Percentiles rank a stretch among this genome's conserved stretches.
phyloP scores from a whole-genome alignment of 371 early-diverging fungal species.

The Mucor ambiguus region DNA sequence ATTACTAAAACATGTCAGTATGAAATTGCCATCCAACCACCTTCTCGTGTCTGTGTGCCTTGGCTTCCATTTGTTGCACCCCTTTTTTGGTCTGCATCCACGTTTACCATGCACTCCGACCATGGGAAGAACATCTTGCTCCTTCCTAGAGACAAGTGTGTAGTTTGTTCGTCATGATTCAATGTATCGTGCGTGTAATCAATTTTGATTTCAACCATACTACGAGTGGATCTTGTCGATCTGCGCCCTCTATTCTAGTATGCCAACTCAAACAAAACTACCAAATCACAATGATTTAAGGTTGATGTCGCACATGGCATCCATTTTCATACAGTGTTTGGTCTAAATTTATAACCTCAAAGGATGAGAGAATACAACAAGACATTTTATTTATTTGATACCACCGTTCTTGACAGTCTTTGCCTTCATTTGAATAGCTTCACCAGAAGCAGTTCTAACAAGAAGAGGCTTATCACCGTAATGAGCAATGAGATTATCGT shows the following conservation, averaged over 20 bases:
- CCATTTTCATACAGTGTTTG: not conserved
- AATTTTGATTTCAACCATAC: not conserved
- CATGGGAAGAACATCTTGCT: not conserved
- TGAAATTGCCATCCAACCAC: not conserved
- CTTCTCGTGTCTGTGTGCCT: constrained; percentile 18
- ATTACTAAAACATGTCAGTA: not conserved
- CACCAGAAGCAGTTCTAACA: constrained; percentile 62
- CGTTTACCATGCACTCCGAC: constrained; percentile 18
- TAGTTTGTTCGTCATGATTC: not conserved
- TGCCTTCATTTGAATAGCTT: constrained; percentile 57
- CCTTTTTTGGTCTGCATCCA: constrained; percentile 22
- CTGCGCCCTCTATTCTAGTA: not conserved
- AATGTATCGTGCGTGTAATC: not conserved
- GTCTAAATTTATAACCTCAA: not conserved
- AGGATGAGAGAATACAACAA: not conserved
- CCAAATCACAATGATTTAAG: not conserved
- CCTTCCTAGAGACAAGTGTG: not conserved
- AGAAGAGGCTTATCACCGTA: constrained; percentile 65
- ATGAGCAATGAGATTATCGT: constrained; percentile 77
- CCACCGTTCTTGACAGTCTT: constrained; percentile 70
- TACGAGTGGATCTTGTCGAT: not conserved
- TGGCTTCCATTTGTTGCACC: constrained; percentile 10
- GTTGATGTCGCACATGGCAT: not conserved
- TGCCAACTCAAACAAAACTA: not conserved
- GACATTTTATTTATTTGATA: constrained; percentile 65